Evolutionary conservation across 495 filamentous ascomycete species (phyloP), one percentile per base, ranked within the genome.

Genomic region (Astrocystis sublimbata): DNA sequence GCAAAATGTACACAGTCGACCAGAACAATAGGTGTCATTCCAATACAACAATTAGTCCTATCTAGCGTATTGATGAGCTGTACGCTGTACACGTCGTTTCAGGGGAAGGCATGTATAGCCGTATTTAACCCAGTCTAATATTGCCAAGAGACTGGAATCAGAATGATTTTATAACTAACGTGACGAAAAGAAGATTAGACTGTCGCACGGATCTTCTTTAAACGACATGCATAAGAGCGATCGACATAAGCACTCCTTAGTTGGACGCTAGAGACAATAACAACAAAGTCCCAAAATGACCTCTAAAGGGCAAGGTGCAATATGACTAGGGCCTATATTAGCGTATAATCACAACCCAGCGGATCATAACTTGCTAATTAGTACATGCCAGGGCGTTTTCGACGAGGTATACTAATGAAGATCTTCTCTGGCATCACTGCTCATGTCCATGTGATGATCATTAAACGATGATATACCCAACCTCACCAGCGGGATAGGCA

Each of bases 401-500:
- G 54, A n/a, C 21, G 21, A 31, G 23, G 53, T 1, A 30, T 23
- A 6, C 24, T 43, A 40, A 45, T 35, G 40, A 31, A 15, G 26
- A 21, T 57, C 54, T 40, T 33, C 26, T 33, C 17, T 24, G 28
- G n/a, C 40, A 17, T 57, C 38, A 40, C 28, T 35, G 31, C 45
- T 57, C 17, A 26, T 45, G 40, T 24, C 45, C 33, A 8, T 33
- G 54, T 57, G 54, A 45, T 35, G 54, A 57, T 57, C 38, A 57
- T 45, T 56, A 26, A 35, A 21, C 17, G 6, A 57, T 57, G n/a
- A 33, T 24, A 24, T 52, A 52, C 7, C 46, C 46, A n/a, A n/a
- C n/a, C n/a, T n/a, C n/a, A n/a, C n/a, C 15, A 8, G 24, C 46
- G 17, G 15, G 46, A n/a, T 6, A 30, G 45, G 30, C 6, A 30